Base-by-base conservation (phyloP, 2,329 filamentous ascomycete genomes). In the Sporothrix pseudoabietina region DNA sequence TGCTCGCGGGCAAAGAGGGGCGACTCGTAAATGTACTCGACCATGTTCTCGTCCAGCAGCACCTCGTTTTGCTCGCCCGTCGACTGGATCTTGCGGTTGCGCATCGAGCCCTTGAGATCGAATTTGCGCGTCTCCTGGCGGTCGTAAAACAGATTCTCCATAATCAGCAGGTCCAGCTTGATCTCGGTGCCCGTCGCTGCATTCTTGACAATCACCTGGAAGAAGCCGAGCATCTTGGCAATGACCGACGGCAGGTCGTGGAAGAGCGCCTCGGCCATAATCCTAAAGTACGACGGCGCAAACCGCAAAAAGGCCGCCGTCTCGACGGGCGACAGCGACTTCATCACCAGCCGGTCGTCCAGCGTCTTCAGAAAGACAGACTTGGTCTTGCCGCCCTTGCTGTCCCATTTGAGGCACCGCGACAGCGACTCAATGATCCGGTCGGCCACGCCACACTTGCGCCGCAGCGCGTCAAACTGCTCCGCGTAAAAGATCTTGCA, bases 401-500 rank as follows among this genome's bases (percentile, higher is more conserved):
- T 97, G 82, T 99, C 96, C 93, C 95, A 99, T 81, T 98, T 98
- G 26, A 97, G 87, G 82, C 97, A 99, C 26, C 96, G 90, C 8
- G 96, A 98, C 30, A 99, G 85, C 1, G 94, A 98, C 80, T 99
- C 96, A 35, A 98, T 90, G 76, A 99, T 97, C 49, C 96, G 92
- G 79, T 98, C 94, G 0, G 94, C 91, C 9, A 98, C 92, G 19
- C 95, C 95, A 76, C 95, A 98, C 82, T 97, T 98, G 73, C 93
- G 89, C 72, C 96, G 90, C 54, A 99, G 87, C 3, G 96, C 96
- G 82, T 99, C 96, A 78, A 99, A 99, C 76, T 98, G 96, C 81
- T 98, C 96, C 0, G 96, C 96, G 78, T 97, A 99, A 82, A 99
- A 98, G 65, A 99, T 96, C 82, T 99, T 99, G 85, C 97, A 98